These are phyloP conservation scores for Albophoma yamanashiensis DNA, from an alignment of 2,329 filamentous ascomycete genomes.

Conservation along the genomic window DNA sequence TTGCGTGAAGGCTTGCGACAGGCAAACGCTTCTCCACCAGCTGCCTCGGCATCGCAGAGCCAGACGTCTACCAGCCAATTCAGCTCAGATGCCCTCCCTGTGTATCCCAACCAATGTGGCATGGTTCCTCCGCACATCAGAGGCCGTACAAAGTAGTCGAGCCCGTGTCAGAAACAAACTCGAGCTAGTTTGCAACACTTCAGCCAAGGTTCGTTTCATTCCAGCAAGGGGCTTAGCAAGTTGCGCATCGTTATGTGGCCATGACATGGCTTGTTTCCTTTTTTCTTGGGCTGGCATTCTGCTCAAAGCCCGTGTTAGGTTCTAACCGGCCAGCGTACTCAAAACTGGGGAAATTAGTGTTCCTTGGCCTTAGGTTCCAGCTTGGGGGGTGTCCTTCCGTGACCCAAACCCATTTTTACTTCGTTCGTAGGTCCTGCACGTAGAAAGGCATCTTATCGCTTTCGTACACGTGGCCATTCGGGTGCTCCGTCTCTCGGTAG, in stretches of 20 bases:
- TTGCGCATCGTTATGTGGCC: neutral
- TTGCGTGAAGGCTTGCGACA: neutral
- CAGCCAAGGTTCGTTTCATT: neutral
- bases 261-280: neutral
- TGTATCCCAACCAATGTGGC: neutral
- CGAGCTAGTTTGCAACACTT: neutral
- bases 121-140: neutral
- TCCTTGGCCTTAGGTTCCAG: neutral
- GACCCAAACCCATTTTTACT: neutral
- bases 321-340: neutral
- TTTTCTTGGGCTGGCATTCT: neutral
- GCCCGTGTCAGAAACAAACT: neutral
- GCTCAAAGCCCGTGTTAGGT: neutral
- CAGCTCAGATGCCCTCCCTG: neutral
- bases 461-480: constrained; percentile 59
- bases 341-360: neutral
- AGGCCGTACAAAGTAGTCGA: neutral
- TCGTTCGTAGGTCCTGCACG: constrained; percentile 39
- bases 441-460: constrained; percentile 52
- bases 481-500: constrained; percentile 64
- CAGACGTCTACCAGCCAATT: neutral
- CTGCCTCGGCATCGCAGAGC: too few relatives aligned
- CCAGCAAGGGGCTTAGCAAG: neutral
- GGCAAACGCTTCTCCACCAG: neutral
- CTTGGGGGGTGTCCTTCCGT: neutral